Evolutionary conservation across 2,329 filamentous ascomycete species (phyloP), one percentile per base, ranked within the genome.

Genomic region (Talaromyces rugulosus): DNA sequence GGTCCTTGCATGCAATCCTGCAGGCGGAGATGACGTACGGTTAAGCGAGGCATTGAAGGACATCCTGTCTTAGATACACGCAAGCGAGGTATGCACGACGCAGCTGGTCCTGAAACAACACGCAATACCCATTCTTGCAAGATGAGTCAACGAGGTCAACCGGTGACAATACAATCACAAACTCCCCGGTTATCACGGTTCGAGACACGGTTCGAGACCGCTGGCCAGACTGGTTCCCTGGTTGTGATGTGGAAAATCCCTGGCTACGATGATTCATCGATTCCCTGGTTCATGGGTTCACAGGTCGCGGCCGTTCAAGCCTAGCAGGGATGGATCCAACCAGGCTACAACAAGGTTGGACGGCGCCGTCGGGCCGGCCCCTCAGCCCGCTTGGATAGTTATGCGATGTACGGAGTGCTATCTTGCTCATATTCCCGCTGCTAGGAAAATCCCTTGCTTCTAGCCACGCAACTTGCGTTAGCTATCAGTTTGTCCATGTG

Each of bases 361-460:
- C 56, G 61, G 61, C 56, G 58, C 44, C 55, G 60, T 56, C 44
- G 47, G 57, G 50, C 31, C 61, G 61, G 61, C 56, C 61, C 61
- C 56, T 42, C 56, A 40, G 56, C 18, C 9, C 5, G 14, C 50
- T 33, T 27, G 44, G 27, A 47, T 18, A 47, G 42, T 8, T 47
- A 47, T 23, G 44, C 44, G 27, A 23, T 23, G 11, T 27, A 23
- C 18, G 11, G 11, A 47, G 44, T 5, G 14, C 42, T 44, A 27
- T 40, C 44, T 47, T 47, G 44, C 44, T 27, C 44, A 27, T 47
- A 27, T 47, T 47, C 18, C 44, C 44, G 44, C 44, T 47, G 44
- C 44, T 27, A 53, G 27, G 16, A 7, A 14, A 47, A 27, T 47
- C 56, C 60, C 60, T 59, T 56, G 55, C 60, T 40, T 58, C 33